A percentile compares a stretch with the other conserved stretches of the same genome.
These are phyloP conservation scores for Penicillium subrubescens DNA, from an alignment of 495 filamentous ascomycete species.

Conservation along the genomic window DNA sequence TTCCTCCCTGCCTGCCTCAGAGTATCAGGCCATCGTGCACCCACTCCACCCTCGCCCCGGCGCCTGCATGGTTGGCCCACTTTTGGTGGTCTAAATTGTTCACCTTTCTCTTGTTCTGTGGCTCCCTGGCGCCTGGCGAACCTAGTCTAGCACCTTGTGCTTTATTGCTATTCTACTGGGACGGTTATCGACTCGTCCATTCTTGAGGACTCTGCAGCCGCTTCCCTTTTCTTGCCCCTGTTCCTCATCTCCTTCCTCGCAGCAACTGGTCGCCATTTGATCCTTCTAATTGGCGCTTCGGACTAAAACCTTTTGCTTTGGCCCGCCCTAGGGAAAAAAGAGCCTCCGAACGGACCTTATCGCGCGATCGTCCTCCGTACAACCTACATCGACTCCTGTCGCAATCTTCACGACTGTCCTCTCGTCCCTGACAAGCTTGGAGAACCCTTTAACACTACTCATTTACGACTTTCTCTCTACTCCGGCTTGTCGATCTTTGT, in stretches of 20 bases:
- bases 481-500: neutral
- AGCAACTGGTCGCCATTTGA: constrained; percentile 1
- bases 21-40: constrained; percentile 44
- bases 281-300: constrained; percentile 15
- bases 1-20: constrained; percentile 27
- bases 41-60: constrained; percentile 34
- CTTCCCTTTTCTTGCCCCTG: constrained; percentile 10
- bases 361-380: constrained; percentile 23
- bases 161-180: constrained; percentile 19
- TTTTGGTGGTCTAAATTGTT: constrained; percentile 22
- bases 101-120: constrained; percentile 23
- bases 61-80: constrained; percentile 40
- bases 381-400: constrained; percentile 5
- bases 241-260: neutral
- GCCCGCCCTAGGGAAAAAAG: constrained; percentile 23
- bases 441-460: constrained; percentile 8
- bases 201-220: neutral
- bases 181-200: constrained; percentile 1
- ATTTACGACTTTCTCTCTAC: constrained; percentile 5
- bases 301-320: constrained; percentile 17
- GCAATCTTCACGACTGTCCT: neutral
- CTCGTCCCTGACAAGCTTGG: constrained; percentile 11
- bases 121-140: constrained; percentile 12
- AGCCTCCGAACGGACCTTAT: constrained; percentile 31
- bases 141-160: constrained; percentile 16